Conservation (phyloP, 345 rosid species). For the Gossypium herbaceum region DNA sequence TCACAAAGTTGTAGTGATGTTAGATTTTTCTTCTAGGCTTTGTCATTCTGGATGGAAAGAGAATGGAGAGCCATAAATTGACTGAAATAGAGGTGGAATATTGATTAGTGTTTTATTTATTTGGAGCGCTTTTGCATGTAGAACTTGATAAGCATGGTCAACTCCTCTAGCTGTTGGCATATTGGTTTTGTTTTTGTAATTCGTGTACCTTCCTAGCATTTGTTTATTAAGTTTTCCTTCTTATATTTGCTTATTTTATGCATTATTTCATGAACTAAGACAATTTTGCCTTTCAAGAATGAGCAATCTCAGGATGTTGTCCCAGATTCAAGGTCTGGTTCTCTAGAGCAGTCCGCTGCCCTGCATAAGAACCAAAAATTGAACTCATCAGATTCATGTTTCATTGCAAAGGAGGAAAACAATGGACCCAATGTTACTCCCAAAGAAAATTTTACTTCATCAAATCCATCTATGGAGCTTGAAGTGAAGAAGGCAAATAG, state of each 20-base stretch:
- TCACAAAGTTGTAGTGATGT: not conserved
- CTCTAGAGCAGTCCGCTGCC: conserved; percentile 17
- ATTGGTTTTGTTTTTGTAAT: not conserved
- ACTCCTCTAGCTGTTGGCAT: not conserved
- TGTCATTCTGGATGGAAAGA: not conserved
- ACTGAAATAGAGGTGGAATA: conserved; percentile 25
- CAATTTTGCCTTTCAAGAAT: conserved; percentile 4
- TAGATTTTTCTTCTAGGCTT: not conserved
- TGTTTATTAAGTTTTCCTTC: not conserved
- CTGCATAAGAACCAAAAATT: conserved; percentile 22
- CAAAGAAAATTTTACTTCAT: conserved; percentile 11
- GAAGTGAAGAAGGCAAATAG: conserved; percentile 26
- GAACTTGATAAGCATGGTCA: not conserved
- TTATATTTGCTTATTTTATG: not conserved
- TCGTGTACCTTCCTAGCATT: no score
- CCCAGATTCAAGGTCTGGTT: conserved; percentile 24
- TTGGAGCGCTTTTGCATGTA: not conserved
- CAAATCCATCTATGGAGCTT: conserved; percentile 25
- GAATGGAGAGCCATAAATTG: not conserved
- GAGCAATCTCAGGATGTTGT: conserved; percentile 20
- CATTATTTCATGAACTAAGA: conserved; percentile 10
- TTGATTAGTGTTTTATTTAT: not conserved
- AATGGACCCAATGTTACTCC: conserved; percentile 21
- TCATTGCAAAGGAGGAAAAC: conserved; percentile 20
- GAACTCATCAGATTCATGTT: conserved; percentile 21